Conservation (phyloP, 345 rosid genomes). For the Citrus maxima region DNA sequence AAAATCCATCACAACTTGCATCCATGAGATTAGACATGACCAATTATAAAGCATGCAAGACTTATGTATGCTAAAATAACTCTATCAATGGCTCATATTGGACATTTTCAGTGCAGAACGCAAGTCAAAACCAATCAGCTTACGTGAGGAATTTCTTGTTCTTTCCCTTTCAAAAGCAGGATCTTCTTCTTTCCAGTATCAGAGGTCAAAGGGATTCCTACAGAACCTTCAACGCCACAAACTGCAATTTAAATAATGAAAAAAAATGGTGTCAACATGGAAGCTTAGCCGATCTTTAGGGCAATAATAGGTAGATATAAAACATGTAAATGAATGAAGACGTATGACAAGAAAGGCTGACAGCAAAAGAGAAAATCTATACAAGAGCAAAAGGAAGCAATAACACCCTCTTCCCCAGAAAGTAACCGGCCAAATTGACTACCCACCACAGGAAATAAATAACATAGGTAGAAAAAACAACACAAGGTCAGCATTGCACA, state of each 20-base stretch:
- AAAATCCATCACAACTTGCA: conserved; percentile 17
- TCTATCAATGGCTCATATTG: neutral
- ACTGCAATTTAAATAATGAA: conserved; percentile 23
- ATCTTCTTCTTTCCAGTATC: conserved; percentile 60
- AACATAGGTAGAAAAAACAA: neutral
- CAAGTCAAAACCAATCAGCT: conserved; percentile 18
- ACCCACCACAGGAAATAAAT: neutral
- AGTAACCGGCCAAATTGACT: neutral
- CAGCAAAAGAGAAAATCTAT: neutral
- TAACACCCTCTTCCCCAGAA: neutral
- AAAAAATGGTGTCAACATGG: neutral
- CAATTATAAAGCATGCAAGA: neutral
- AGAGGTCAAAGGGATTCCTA: conserved; percentile 43
- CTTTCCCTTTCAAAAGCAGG: conserved; percentile 47
- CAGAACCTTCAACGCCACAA: conserved; percentile 35
- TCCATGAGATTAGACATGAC: neutral
- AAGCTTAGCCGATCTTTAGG: neutral
- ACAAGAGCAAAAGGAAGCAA: neutral
- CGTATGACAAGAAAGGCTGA: neutral
- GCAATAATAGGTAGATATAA: neutral
- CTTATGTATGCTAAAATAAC: neutral
- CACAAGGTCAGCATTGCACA: neutral
- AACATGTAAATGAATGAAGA: neutral
- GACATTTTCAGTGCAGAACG: neutral
- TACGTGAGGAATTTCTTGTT: conserved; percentile 44